Evolutionary conservation across 2,329 filamentous ascomycete genomes (phyloP).

Genomic region (Phoma sp.): DNA sequence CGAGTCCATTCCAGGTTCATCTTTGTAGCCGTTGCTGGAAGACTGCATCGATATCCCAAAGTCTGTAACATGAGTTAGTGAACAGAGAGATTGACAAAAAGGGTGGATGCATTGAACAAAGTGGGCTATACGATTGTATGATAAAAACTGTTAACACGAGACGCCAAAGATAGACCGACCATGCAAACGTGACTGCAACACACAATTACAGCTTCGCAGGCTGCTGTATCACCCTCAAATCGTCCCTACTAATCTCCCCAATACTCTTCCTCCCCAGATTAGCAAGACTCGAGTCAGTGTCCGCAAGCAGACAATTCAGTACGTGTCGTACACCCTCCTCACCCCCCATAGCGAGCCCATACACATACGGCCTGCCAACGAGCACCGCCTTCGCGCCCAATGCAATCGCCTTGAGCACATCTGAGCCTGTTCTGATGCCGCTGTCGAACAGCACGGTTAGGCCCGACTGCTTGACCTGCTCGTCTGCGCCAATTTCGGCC

Average conservation of each 20-base stretch:
- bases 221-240: constrained; percentile 37
- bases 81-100: no score
- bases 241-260: constrained; percentile 35
- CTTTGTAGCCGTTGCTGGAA: no score
- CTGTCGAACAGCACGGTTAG: constrained; percentile 47
- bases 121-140: no score
- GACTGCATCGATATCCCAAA: no score
- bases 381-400: constrained; percentile 47
- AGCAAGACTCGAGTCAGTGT: constrained; percentile 41
- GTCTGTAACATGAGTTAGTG: no score
- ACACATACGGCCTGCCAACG: constrained; percentile 46
- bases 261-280: constrained; percentile 42
- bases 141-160: no score
- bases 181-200: no score
- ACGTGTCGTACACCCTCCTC: constrained; percentile 49
- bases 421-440: constrained; percentile 45
- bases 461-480: constrained; percentile 36
- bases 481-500: constrained; percentile 44
- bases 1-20: no score
- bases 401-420: constrained; percentile 47
- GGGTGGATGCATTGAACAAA: no score
- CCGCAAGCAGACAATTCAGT: constrained; percentile 40
- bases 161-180: no score
- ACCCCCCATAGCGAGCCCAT: constrained; percentile 47
- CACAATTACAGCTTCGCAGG: constrained; percentile 33